Conservation (phyloP, 1,284 basidiomycete species). For the Tilletia setariae region DNA sequence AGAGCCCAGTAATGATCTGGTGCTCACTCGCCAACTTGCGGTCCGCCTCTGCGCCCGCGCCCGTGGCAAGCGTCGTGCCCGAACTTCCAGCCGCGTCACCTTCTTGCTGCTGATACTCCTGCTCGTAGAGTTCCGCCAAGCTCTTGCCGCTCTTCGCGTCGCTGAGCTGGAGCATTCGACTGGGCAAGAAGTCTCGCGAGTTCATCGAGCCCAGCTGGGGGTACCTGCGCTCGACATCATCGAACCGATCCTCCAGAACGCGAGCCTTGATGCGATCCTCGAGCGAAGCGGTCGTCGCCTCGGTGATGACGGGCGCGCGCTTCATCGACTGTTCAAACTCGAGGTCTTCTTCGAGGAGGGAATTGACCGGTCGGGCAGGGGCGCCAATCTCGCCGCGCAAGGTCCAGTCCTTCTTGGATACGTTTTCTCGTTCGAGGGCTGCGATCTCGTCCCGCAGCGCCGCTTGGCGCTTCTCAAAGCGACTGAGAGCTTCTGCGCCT, state of each 20-base stretch:
- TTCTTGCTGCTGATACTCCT: slow-evolving; percentile 66
- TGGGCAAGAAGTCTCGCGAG: slow-evolving; percentile 82
- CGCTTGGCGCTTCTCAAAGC: slow-evolving; percentile 57
- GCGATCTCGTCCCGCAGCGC: slow-evolving; percentile 61
- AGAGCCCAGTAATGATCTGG: slow-evolving; percentile 74
- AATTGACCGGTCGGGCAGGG: slow-evolving; percentile 80
- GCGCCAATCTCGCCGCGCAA: slow-evolving; percentile 85
- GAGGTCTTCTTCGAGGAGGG: slow-evolving; percentile 85
- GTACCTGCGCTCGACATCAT: slow-evolving; percentile 82
- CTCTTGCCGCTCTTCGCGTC: slow-evolving; percentile 70
- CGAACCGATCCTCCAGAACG: slow-evolving; percentile 79
- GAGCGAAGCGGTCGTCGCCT: slow-evolving; percentile 75
- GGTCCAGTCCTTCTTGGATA: slow-evolving; percentile 75
- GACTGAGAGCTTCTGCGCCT: slow-evolving; percentile 46
- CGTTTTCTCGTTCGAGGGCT: slow-evolving; percentile 60
- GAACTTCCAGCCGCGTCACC: neutral
- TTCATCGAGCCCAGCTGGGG: slow-evolving; percentile 47
- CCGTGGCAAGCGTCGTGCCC: slow-evolving; percentile 49
- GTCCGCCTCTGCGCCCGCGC: slow-evolving; percentile 69
- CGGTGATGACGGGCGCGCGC: slow-evolving; percentile 81
- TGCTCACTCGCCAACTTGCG: slow-evolving; percentile 85
- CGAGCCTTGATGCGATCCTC: slow-evolving; percentile 89
- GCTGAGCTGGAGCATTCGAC: slow-evolving; percentile 80
- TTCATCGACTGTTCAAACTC: slow-evolving; percentile 89
- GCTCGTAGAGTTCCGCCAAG: slow-evolving; percentile 93